Evolutionary conservation across 78 protist species (phyloP), one percentile per base, ranked within the genome.

Genomic region (Dictyostelium intermedium): DNA sequence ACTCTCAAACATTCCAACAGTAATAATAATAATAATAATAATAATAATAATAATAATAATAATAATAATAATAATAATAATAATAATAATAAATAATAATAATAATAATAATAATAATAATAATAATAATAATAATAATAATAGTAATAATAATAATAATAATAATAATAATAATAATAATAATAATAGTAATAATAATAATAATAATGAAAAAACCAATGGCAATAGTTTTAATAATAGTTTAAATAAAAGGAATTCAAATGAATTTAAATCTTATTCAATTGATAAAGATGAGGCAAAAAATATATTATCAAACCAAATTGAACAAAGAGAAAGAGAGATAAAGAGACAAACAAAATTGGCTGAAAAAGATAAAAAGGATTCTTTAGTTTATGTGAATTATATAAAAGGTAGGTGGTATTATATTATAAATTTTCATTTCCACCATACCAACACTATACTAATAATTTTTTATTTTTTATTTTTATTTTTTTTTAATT

Each of bases 311-410:
- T 78, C 94, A 8, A 53, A 6, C 25, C 85, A 80, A 8, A 89
- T 89, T 27, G 87, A 89, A n/a, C 39, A 72, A 34, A 89, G 87
- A 81, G 94, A 89, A 80, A 78, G 73, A 70, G 94, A 89, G 35
- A 89, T 89, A 2, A 84, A 80, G 23, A 43, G 94, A 63, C 70
- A 79, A 69, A 89, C 94, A 3, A 74, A 78, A 50, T 66, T 89
- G 4, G 87, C 87, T n/a, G 94, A 89, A 72, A 89, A 89, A 35
- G 94, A 89, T 69, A 89, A 80, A 80, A 66, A 66, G 41, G 94
- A 89, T 81, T 89, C 87, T 34, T 43, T 89, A 14, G 27, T 27
- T 23, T 89, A 81, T 45, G 30, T 80, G 30, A 89, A 80, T 89
- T 72, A 35, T 23, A 89, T 89, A 8, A 89, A 89, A 72, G 92